A percentile compares a stretch with the other conserved stretches of the same genome.
Evolutionary conservation across 225 moss, liverwort and hornwort genomes (phyloP).

Genomic region (Asterella californica): DNA sequence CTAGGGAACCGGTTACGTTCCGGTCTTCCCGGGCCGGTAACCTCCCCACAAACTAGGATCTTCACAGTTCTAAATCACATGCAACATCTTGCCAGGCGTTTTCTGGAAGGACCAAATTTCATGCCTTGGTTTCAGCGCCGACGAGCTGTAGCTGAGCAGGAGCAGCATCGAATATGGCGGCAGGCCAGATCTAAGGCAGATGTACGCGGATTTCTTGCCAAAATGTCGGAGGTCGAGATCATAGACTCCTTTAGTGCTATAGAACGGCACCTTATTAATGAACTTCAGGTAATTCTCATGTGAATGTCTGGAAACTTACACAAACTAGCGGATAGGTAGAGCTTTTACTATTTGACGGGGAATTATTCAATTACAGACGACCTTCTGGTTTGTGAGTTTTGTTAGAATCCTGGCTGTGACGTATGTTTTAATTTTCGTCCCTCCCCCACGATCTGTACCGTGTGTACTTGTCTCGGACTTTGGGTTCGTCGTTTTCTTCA

Average conservation of each 20-base stretch:
- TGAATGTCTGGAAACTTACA: background rate
- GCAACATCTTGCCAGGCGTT: constrained; percentile 54
- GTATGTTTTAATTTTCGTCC: background rate
- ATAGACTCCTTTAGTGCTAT: constrained; percentile 95
- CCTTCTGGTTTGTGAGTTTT: background rate
- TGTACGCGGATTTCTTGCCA: constrained; percentile 70
- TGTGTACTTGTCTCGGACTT: background rate
- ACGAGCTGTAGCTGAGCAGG: constrained; percentile 96
- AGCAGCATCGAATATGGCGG: constrained; percentile 95
- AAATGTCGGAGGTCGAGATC: constrained; percentile 91
- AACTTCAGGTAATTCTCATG: constrained; percentile 60
- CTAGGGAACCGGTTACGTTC: background rate
- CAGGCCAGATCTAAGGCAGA: constrained; percentile 87
- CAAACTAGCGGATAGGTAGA: background rate
- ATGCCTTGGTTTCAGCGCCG: constrained; percentile 99
- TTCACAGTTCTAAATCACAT: background rate
- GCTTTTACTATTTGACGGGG: background rate
- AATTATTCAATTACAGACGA: background rate
- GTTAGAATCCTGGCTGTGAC: background rate
- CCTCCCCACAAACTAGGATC: background rate
- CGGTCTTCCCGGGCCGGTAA: no score
- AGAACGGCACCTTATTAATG: constrained; percentile 79
- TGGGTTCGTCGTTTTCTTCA: background rate
- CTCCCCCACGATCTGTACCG: background rate
- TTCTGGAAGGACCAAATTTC: constrained; percentile 89